Percentiles rank a stretch among this genome's conserved stretches.
Evolutionary conservation across 2,329 filamentous ascomycete species (phyloP).

Genomic region (Escovopsis sp.): DNA sequence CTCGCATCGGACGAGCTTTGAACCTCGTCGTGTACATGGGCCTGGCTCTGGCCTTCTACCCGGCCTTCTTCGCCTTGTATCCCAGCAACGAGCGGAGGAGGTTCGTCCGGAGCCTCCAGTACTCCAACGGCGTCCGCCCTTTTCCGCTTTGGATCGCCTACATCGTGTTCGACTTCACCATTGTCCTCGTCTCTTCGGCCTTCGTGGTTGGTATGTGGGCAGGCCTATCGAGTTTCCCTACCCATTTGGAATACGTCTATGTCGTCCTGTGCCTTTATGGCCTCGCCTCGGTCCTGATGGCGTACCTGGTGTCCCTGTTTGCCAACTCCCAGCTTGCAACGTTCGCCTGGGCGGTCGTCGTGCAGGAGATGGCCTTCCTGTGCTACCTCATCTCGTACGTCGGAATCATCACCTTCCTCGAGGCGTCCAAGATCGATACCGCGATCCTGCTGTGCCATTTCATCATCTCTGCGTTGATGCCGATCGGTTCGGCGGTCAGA

Average conservation of each 20-base stretch:
- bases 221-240: slow-evolving; percentile 53
- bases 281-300: slow-evolving; percentile 57
- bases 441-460: slow-evolving; percentile 60
- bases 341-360: slow-evolving; percentile 69
- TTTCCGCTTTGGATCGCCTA: slow-evolving; percentile 79
- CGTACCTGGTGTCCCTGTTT: slow-evolving; percentile 72
- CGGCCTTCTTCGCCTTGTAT: slow-evolving; percentile 79
- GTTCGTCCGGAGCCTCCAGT: slow-evolving; percentile 73
- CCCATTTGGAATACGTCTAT: slow-evolving; percentile 67
- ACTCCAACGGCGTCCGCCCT: slow-evolving; percentile 78
- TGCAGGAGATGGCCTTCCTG: slow-evolving; percentile 58
- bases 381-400: slow-evolving; percentile 60
- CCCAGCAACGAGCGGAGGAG: slow-evolving; percentile 69
- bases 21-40: slow-evolving; percentile 74
- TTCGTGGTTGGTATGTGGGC: slow-evolving; percentile 57
- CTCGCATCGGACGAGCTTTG: slow-evolving; percentile 55
- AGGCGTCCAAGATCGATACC: slow-evolving; percentile 52
- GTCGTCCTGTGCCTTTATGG: slow-evolving; percentile 70
- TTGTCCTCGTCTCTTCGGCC: slow-evolving; percentile 51
- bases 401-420: slow-evolving; percentile 58
- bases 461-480: slow-evolving; percentile 57
- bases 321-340: slow-evolving; percentile 66
- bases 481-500: slow-evolving; percentile 60
- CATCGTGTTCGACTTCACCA: slow-evolving; percentile 61
- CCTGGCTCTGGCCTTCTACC: slow-evolving; percentile 62